These are phyloP conservation scores for Aureobasidium musti DNA, from an alignment of 2,329 filamentous ascomycete species.

Conservation along the genomic window DNA sequence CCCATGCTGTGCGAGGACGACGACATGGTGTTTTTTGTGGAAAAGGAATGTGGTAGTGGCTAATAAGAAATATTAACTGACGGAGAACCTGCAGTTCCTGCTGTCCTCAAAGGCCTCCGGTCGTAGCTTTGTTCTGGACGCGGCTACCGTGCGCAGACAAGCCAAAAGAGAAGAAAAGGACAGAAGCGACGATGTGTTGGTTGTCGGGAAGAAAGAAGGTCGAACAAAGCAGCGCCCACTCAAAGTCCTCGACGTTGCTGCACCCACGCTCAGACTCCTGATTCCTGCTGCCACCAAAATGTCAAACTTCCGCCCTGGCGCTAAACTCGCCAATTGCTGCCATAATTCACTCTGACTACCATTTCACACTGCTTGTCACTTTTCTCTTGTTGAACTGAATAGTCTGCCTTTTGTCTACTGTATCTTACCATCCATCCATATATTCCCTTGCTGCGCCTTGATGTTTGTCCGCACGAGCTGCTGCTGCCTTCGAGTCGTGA, in stretches of 20 bases:
- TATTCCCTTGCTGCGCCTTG: not conserved
- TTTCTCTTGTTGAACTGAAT: not conserved
- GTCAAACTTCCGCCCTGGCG: slow-evolving; percentile 7
- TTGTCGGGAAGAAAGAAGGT: not conserved
- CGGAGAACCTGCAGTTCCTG: slow-evolving; percentile 74
- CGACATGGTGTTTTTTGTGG: slow-evolving; percentile 36
- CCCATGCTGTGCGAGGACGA: slow-evolving; percentile 53
- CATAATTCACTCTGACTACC: not conserved
- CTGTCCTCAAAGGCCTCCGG: slow-evolving; percentile 75
- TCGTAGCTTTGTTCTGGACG: slow-evolving; percentile 19
- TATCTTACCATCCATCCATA: not conserved
- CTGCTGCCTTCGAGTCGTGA: not conserved
- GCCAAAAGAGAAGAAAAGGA: slow-evolving; percentile 16
- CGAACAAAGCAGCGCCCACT: slow-evolving; percentile 19
- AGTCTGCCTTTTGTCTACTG: not conserved
- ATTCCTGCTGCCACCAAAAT: slow-evolving; percentile 1
- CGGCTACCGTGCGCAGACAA: slow-evolving; percentile 22
- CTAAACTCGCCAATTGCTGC: slow-evolving; percentile 20
- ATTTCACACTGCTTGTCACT: not conserved
- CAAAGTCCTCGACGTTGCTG: slow-evolving; percentile 25
- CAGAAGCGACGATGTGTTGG: slow-evolving; percentile 17
- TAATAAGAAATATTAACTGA: slow-evolving; percentile 35
- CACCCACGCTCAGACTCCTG: slow-evolving; percentile 24
- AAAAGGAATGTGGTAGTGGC: slow-evolving; percentile 28
- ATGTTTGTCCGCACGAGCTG: not conserved